A percentile compares a stretch with the other conserved stretches of the same genome.
phyloP scores from a whole-genome alignment of 2,329 filamentous ascomycete genomes.

The Xylaria arbuscula region DNA sequence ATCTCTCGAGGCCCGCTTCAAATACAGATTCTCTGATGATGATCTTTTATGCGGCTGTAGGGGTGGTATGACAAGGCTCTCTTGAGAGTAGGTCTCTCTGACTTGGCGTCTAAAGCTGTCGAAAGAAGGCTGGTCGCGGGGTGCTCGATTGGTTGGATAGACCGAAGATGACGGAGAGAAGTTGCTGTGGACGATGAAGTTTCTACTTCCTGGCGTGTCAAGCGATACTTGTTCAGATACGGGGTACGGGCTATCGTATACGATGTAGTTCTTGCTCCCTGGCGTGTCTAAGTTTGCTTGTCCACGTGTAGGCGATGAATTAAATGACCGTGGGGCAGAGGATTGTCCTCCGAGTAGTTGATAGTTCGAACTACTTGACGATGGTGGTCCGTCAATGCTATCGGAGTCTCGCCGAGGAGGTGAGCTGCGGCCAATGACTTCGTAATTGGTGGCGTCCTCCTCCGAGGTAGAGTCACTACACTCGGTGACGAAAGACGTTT shows the following conservation, averaged over 20 bases:
- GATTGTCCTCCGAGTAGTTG: conserved; percentile 61
- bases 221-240: conserved; percentile 45
- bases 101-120: conserved; percentile 50
- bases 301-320: conserved; percentile 49
- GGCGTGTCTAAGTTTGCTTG: conserved; percentile 49
- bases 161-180: conserved; percentile 55
- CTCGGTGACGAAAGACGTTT: conserved; percentile 55
- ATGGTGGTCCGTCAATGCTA: conserved; percentile 55
- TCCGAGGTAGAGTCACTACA: conserved; percentile 56
- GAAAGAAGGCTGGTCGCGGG: conserved; percentile 49
- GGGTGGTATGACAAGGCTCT: conserved; percentile 69
- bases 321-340: conserved; percentile 58
- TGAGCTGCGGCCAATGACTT: conserved; percentile 63
- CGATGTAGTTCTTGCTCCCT: conserved; percentile 36
- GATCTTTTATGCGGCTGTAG: conserved; percentile 60
- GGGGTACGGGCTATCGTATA: conserved; percentile 33
- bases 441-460: conserved; percentile 66
- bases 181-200: conserved; percentile 65
- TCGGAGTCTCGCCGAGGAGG: conserved; percentile 54
- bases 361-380: conserved; percentile 62
- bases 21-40: conserved; percentile 62
- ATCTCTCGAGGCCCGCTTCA: conserved; percentile 64
- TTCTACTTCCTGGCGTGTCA: conserved; percentile 54
- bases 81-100: conserved; percentile 66
- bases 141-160: conserved; percentile 46